A percentile compares a stretch with the other conserved stretches of the same genome.
Evolutionary conservation across 257 asterid species (phyloP).

Genomic region (Petrea volubilis): DNA sequence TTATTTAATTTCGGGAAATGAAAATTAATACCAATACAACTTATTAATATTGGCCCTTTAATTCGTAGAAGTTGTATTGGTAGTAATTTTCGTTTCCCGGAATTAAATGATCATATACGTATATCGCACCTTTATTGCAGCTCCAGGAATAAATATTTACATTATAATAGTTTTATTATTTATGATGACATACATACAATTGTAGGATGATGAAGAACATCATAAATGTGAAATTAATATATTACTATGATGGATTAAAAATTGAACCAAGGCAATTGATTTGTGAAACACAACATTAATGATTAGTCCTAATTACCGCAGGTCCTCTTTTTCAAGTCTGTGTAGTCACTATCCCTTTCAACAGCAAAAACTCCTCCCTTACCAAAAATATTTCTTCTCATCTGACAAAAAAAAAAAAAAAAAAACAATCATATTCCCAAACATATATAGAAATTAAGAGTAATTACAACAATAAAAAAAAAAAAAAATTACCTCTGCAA

Average conservation of each 20-base stretch:
- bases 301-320: slow-evolving; percentile 34
- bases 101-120: neutral
- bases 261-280: slow-evolving; percentile 17
- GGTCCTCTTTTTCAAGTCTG: slow-evolving; percentile 45
- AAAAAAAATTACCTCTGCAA: slow-evolving; percentile 35
- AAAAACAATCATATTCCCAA: neutral
- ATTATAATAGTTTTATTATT: neutral
- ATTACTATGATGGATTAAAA: neutral
- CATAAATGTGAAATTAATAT: neutral
- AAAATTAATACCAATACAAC: too few relatives aligned
- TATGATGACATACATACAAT: slow-evolving; percentile 4
- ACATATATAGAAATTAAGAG: neutral
- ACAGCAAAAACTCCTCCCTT: slow-evolving; percentile 22
- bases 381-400: slow-evolving; percentile 29
- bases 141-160: neutral
- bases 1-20: too few relatives aligned
- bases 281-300: neutral
- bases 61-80: too few relatives aligned
- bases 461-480: neutral
- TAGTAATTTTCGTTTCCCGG: neutral
- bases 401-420: slow-evolving; percentile 22
- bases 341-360: slow-evolving; percentile 23
- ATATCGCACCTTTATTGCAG: neutral
- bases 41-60: too few relatives aligned
- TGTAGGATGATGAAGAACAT: neutral